These are phyloP conservation scores for Beauveria brongniartii DNA, from an alignment of 2,329 filamentous ascomycete species.

Conservation along the genomic window DNA sequence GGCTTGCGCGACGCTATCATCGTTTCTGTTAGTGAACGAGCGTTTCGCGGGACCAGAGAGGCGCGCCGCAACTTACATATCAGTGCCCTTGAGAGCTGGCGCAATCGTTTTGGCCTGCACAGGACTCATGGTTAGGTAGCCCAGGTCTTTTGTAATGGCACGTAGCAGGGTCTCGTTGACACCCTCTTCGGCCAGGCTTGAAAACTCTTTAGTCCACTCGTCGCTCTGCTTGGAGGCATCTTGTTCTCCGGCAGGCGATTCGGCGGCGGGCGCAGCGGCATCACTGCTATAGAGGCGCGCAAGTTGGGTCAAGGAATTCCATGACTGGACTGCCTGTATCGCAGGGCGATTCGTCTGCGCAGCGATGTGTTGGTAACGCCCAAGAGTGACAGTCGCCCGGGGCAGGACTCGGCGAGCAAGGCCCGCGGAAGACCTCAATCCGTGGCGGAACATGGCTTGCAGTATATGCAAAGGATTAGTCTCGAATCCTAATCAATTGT, in stretches of 20 bases:
- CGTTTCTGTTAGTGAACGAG: neutral
- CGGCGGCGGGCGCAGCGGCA: constrained; percentile 21
- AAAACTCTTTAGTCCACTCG: constrained; percentile 27
- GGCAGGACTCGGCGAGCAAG: constrained; percentile 25
- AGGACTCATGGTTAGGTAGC: constrained; percentile 80
- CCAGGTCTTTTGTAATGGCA: constrained; percentile 64
- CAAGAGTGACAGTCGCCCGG: constrained; percentile 22
- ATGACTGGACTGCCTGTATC: constrained; percentile 16
- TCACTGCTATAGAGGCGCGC: constrained; percentile 33
- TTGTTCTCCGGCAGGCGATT: neutral
- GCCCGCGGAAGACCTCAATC: constrained; percentile 31
- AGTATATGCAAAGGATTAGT: neutral
- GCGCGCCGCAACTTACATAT: constrained; percentile 58
- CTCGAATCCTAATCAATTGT: neutral
- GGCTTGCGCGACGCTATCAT: constrained; percentile 71
- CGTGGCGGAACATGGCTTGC: constrained; percentile 17
- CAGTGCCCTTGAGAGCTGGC: constrained; percentile 67
- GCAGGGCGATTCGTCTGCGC: constrained; percentile 12
- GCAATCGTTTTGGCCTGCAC: constrained; percentile 82
- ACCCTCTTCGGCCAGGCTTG: constrained; percentile 34
- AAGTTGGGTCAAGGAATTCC: constrained; percentile 18
- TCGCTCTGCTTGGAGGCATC: neutral
- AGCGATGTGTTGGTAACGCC: constrained; percentile 13
- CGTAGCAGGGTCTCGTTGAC: constrained; percentile 59
- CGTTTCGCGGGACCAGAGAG: neutral